Conservation (phyloP, 2,329 filamentous ascomycete genomes). For the Beauveria scarabaeidicola region DNA sequence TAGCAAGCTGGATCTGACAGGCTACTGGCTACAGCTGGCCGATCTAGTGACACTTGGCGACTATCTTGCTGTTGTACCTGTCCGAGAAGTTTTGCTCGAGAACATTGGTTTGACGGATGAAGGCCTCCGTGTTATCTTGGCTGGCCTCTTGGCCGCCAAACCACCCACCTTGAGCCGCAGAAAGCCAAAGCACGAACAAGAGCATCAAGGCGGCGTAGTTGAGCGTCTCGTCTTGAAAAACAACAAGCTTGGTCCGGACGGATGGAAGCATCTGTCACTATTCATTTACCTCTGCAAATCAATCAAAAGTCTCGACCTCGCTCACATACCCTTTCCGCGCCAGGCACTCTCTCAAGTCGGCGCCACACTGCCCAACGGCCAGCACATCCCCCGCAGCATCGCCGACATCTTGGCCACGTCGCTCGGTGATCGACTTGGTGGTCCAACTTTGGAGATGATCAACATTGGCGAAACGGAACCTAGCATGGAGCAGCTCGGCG, state of each 20-base stretch:
- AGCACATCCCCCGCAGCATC: slow-evolving; percentile 25
- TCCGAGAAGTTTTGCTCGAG: slow-evolving; percentile 77
- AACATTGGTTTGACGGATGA: slow-evolving; percentile 83
- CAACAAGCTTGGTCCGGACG: slow-evolving; percentile 79
- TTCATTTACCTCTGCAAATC: slow-evolving; percentile 88
- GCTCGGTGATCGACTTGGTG: slow-evolving; percentile 67
- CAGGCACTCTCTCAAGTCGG: slow-evolving; percentile 24
- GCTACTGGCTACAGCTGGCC: slow-evolving; percentile 72
- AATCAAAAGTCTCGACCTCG: slow-evolving; percentile 78
- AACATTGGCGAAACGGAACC: slow-evolving; percentile 74
- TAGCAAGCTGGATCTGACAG: slow-evolving; percentile 72
- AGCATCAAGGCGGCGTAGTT: slow-evolving; percentile 60
- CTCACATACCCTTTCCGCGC: slow-evolving; percentile 68
- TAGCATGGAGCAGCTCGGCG: slow-evolving; percentile 60
- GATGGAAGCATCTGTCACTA: slow-evolving; percentile 84
- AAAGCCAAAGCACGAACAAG: slow-evolving; percentile 33
- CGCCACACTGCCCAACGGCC: slow-evolving; percentile 24
- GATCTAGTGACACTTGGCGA: slow-evolving; percentile 86
- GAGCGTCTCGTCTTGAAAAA: slow-evolving; percentile 85
- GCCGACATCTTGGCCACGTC: slow-evolving; percentile 65
- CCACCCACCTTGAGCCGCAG: slow-evolving; percentile 49
- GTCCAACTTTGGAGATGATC: slow-evolving; percentile 69
- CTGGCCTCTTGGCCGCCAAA: slow-evolving; percentile 74
- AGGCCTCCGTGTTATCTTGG: slow-evolving; percentile 75
- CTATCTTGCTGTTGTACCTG: slow-evolving; percentile 86